Base-by-base conservation (phyloP, 495 filamentous ascomycete species). In the Hypoxylon fragiforme region DNA sequence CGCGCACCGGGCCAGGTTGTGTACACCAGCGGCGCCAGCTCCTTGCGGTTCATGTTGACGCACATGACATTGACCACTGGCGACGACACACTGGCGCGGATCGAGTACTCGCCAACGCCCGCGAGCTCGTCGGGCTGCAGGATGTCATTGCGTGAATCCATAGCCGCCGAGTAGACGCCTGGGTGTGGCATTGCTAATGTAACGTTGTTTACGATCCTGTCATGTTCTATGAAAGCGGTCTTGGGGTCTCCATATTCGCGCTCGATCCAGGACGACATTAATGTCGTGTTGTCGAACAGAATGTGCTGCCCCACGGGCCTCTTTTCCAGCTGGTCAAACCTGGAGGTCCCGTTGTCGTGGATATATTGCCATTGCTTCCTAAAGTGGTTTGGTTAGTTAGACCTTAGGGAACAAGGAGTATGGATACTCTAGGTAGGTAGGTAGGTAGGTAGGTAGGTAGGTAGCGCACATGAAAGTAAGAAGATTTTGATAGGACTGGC, bases 161-260 rank as follows among this genome's bases (percentile, higher is more conserved):
- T 73, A 0, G 83, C 81, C 2, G 87, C 87, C 15, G 67, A 66
- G 19, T 85, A 79, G 3, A 92, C 70, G 1, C 85, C 85, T 2
- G 81, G 74, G 49, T 91, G 87, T 0, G 88, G 88, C 75, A 90
- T 84, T 1, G 85, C 84, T 56, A 90, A 77, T 0, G 85, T 88
- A 32, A 90, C 79, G 59, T 90, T 91, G 67, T 88, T 84, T 50
- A 90, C 65, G 35, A 85, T 70, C 28, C 86, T 73, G 0, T 57
- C 47, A 54, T 79, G 65, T 21, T 68, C 51, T 2, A 66, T 43
- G 9, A 80, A 87, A 2, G 69, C 64, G 3, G 66, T 64, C 0
- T 68, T 71, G 22, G 82, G 74, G 47, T 85, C 65, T 18, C 67
- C 63, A 6, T 67, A 57, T 9, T 80, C 70, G 8, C 57, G 63